Evolutionary conservation across 192 early-diverging fungal genomes (phyloP).

Genomic region (Backusella macrospora): DNA sequence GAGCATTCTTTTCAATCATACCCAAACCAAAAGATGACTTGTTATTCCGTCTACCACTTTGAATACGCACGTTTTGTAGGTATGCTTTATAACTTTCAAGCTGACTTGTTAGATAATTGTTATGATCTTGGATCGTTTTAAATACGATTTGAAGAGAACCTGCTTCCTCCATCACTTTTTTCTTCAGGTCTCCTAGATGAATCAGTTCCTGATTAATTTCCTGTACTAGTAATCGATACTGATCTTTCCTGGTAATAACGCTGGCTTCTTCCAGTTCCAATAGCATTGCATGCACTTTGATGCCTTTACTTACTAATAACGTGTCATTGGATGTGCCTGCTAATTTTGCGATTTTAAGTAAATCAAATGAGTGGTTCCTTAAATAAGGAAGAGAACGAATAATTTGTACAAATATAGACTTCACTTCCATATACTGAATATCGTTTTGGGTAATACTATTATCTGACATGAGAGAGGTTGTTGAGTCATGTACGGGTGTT

Average conservation of each 20-base stretch:
- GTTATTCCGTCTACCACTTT: constrained; percentile 53
- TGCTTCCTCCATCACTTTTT: constrained; percentile 85
- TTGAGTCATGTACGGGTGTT: constrained; percentile 65
- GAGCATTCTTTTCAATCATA: constrained; percentile 58
- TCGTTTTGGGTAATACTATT: constrained; percentile 87
- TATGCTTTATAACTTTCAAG: constrained; percentile 94
- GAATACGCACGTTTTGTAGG: constrained; percentile 87
- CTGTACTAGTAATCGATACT: constrained; percentile 78
- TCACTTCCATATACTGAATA: constrained; percentile 92
- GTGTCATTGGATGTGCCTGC: constrained; percentile 84
- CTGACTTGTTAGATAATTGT: constrained; percentile 86
- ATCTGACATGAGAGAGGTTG: constrained; percentile 57
- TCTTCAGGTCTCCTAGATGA: constrained; percentile 86
- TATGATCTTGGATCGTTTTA: constrained; percentile 93
- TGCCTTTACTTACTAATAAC: constrained; percentile 85
- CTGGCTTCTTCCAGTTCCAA: constrained; percentile 76
- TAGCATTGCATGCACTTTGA: constrained; percentile 92
- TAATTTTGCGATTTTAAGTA: constrained; percentile 71
- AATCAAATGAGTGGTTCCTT: constrained; percentile 56
- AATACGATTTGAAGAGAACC: constrained; percentile 77
- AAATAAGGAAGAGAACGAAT: constrained; percentile 85
- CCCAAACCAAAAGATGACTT: constrained; percentile 46
- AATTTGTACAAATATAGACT: constrained; percentile 89
- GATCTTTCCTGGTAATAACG: constrained; percentile 69
- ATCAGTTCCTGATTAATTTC: constrained; percentile 87